Conservation (phyloP, 2,329 filamentous ascomycete species). For the Westerdykella sp. region DNA sequence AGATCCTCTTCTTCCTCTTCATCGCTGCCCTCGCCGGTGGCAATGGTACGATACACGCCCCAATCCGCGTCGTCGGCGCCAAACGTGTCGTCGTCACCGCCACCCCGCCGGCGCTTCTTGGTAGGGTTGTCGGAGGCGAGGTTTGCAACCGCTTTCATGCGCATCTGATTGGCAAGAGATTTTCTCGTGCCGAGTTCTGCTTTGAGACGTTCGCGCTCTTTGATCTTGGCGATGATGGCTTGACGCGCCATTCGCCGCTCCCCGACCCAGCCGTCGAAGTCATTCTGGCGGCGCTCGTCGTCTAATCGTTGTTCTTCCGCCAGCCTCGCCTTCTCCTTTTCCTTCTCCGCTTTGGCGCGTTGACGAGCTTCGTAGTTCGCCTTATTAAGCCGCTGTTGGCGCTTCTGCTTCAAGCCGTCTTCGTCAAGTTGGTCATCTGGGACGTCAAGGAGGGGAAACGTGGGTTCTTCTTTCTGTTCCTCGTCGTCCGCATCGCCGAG, state of each 20-base stretch:
- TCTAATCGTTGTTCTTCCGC: constrained; percentile 81
- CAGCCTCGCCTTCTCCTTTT: constrained; percentile 77
- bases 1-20: constrained; percentile 93
- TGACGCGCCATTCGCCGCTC: constrained; percentile 70
- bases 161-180: constrained; percentile 88
- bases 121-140: constrained; percentile 80
- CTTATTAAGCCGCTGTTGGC: constrained; percentile 86
- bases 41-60: constrained; percentile 92
- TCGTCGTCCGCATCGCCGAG: constrained; percentile 76
- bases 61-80: constrained; percentile 97
- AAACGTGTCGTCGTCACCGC: constrained; percentile 91
- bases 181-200: constrained; percentile 95
- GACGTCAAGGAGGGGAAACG: constrained; percentile 81
- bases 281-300: constrained; percentile 72
- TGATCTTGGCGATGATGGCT: constrained; percentile 72
- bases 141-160: constrained; percentile 97
- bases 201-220: constrained; percentile 87
- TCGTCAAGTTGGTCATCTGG: constrained; percentile 93
- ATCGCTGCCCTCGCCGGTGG: constrained; percentile 71
- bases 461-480: constrained; percentile 69
- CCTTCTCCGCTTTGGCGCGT: constrained; percentile 93
- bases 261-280: constrained; percentile 80
- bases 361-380: constrained; percentile 89
- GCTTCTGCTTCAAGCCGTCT: constrained; percentile 82
- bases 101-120: constrained; percentile 78